Evolutionary conservation across 2,329 filamentous ascomycete genomes (phyloP).

Genomic region (Bipolaris bicolor): DNA sequence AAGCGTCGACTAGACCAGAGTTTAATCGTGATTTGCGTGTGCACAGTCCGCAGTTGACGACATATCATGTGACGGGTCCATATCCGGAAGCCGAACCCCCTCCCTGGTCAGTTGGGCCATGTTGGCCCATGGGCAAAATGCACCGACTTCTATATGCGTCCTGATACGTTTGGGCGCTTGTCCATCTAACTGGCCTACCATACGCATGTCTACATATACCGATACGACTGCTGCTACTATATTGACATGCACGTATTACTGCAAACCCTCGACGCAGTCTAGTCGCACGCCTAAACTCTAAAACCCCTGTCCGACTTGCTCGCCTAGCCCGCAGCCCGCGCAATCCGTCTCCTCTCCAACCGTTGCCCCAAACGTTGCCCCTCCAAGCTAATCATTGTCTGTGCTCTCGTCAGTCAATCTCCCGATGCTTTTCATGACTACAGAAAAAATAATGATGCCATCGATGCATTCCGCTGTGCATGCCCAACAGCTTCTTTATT

Average conservation of each 20-base stretch:
- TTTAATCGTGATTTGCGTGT: neutral
- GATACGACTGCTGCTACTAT: no score
- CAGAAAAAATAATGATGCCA: no score
- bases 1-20: neutral
- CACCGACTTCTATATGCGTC: no score
- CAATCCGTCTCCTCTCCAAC: neutral
- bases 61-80: neutral
- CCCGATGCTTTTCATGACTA: no score
- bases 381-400: neutral
- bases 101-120: no score
- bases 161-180: no score
- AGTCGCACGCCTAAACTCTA: neutral
- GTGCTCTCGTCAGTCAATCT: neutral
- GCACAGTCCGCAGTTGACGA: neutral
- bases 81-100: no score
- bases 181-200: no score
- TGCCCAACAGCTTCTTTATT: constrained; percentile 4
- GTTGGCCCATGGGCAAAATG: no score
- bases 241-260: no score
- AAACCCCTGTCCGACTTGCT: neutral
- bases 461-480: neutral
- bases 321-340: neutral
- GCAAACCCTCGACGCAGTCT: neutral
- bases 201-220: no score
- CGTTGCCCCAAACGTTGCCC: neutral